A percentile compares a stretch with the other conserved stretches of the same genome.
phyloP scores from a whole-genome alignment of 108 stramenopile genomes.

The Stephanodiscus minutulus region DNA sequence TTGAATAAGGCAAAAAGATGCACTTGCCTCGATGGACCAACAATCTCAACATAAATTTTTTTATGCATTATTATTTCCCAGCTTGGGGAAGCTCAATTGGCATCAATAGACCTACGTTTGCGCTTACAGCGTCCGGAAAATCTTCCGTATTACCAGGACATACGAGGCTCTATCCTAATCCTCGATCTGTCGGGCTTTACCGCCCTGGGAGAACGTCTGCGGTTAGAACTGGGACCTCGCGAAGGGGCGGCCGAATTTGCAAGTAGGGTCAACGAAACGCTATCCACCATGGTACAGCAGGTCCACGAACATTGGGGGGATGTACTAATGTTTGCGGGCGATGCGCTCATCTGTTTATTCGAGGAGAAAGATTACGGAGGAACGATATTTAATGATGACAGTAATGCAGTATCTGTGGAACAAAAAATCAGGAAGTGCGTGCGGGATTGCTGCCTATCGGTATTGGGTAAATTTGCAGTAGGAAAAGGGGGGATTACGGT shows the following conservation, averaged over 20 bases:
- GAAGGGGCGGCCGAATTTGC: conserved; percentile 61
- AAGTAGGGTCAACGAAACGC: conserved; percentile 50
- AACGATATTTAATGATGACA: conserved; percentile 21
- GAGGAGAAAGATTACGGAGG: conserved; percentile 40
- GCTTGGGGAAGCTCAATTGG: conserved; percentile 37
- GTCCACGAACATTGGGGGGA: conserved; percentile 64
- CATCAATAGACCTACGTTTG: conserved; percentile 38
- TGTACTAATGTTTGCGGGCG: conserved; percentile 72
- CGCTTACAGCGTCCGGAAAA: conserved; percentile 43
- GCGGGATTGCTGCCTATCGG: conserved; percentile 39
- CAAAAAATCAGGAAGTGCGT: conserved; percentile 33
- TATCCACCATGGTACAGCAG: conserved; percentile 51
- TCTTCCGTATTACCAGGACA: conserved; percentile 47
- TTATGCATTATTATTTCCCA: neutral
- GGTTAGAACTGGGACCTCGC: conserved; percentile 43
- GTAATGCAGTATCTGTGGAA: conserved; percentile 16
- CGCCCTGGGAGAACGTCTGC: conserved; percentile 52
- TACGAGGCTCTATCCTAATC: conserved; percentile 50
- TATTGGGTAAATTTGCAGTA: conserved; percentile 38
- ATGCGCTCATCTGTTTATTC: conserved; percentile 65
- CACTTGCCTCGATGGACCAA: neutral
- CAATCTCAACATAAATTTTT: neutral
- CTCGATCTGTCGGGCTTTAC: conserved; percentile 57
- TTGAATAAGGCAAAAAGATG: too few relatives aligned
- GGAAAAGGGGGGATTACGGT: conserved; percentile 43